Evolutionary conservation across 495 filamentous ascomycete species (phyloP).

Genomic region (Podospora didyma): DNA sequence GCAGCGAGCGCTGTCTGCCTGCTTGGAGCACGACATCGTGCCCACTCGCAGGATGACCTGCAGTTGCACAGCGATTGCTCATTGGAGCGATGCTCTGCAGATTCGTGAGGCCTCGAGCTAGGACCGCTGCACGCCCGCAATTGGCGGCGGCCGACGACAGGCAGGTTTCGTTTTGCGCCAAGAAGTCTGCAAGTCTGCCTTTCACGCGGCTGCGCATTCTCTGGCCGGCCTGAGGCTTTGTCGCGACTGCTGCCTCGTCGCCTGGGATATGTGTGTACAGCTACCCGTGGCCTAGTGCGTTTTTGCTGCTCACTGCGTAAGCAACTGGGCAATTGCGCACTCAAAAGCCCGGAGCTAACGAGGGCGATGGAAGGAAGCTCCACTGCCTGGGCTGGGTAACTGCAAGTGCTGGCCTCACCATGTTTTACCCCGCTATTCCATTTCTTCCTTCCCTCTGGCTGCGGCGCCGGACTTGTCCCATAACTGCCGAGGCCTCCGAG

Average conservation of each 20-base stretch:
- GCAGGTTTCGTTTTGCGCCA: not conserved
- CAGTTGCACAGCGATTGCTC: not conserved
- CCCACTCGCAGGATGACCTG: not conserved
- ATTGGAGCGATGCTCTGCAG: slow-evolving; percentile 1
- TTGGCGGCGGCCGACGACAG: not conserved
- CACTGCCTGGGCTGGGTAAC: too few species aligned
- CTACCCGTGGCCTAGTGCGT: too few species aligned
- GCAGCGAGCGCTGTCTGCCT: not conserved
- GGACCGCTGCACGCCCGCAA: not conserved
- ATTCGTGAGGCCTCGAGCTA: not conserved
- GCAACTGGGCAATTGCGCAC: too few species aligned
- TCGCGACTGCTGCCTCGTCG: too few species aligned
- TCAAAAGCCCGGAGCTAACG: too few species aligned
- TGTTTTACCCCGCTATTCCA: not conserved
- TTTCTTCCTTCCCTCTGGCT: too few species aligned
- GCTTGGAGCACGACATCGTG: not conserved
- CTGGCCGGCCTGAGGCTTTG: not conserved
- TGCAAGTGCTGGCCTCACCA: too few species aligned
- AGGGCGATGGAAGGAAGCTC: too few species aligned
- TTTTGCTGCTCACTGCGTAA: too few species aligned
- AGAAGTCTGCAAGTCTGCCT: not conserved
- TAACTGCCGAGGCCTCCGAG: not conserved
- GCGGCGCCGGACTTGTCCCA: not conserved
- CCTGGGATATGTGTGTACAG: not conserved
- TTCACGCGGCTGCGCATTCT: slow-evolving; percentile 6